These are phyloP conservation scores for Sindora glabra DNA, from an alignment of 306 rosid species.

Conservation along the genomic window DNA sequence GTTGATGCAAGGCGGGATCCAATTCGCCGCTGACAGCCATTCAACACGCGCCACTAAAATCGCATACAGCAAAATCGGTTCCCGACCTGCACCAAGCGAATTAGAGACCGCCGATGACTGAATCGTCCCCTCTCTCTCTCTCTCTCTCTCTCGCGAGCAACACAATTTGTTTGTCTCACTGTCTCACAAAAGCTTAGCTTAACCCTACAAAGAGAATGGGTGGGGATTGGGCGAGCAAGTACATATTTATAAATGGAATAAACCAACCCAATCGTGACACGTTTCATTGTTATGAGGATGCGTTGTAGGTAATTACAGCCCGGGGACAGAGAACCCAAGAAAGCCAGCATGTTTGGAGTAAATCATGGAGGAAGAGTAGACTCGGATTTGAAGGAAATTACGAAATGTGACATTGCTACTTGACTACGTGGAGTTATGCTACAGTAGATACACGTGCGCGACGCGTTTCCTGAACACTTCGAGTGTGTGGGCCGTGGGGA, in stretches of 20 bases:
- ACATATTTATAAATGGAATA: constrained; percentile 29
- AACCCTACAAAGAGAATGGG: constrained; percentile 20
- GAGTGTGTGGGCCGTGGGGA: neutral
- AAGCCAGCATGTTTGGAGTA: no score
- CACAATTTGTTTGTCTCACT: no score
- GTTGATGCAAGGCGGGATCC: constrained; percentile 99
- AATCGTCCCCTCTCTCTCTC: constrained; percentile 6
- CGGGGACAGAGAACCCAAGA: no score
- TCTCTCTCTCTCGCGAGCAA: no score
- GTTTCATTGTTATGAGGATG: constrained; percentile 3
- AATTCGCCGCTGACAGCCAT: constrained; percentile 19
- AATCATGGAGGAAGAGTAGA: neutral
- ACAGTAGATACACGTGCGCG: constrained; percentile 26
- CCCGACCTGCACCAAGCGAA: constrained; percentile 99
- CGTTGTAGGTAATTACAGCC: no score
- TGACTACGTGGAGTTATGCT: neutral
- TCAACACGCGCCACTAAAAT: constrained; percentile 6
- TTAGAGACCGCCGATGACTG: constrained; percentile 76
- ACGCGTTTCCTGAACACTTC: neutral
- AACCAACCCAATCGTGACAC: constrained; percentile 26
- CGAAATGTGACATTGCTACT: constrained; percentile 1
- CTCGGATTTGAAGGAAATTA: constrained; percentile 13
- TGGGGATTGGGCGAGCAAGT: neutral
- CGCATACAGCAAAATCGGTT: constrained; percentile 40
- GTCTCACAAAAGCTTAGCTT: neutral